Conservation (phyloP, 2,329 filamentous ascomycete genomes). For the Magnaporthales sp. region DNA sequence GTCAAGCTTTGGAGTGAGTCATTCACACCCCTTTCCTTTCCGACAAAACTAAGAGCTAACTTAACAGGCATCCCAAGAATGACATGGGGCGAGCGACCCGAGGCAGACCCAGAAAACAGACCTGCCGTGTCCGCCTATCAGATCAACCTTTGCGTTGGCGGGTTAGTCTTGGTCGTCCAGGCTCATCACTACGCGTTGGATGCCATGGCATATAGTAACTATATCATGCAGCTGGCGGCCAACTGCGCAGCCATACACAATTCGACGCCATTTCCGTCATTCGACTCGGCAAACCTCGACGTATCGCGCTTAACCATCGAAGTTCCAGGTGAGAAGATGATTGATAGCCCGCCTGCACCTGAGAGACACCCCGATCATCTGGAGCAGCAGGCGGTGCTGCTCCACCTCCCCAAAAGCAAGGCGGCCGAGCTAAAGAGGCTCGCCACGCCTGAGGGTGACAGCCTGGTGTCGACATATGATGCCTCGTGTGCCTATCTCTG, state of each 20-base stretch:
- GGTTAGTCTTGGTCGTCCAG: neutral
- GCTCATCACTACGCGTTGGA: neutral
- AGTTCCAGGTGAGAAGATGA: neutral
- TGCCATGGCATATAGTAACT: neutral
- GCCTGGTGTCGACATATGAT: slow-evolving; percentile 32
- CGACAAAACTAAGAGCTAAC: neutral
- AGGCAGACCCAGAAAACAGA: neutral
- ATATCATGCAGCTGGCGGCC: neutral
- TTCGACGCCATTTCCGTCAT: neutral
- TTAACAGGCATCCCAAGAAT: neutral
- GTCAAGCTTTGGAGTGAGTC: neutral
- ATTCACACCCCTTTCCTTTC: neutral
- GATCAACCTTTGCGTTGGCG: neutral
- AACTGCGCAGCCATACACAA: neutral
- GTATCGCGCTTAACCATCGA: neutral
- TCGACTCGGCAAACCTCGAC: neutral
- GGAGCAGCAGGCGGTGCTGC: slow-evolving; percentile 17
- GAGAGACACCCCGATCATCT: neutral
- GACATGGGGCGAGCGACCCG: neutral
- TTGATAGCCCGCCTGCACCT: neutral
- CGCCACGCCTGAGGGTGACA: slow-evolving; percentile 19
- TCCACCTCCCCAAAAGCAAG: slow-evolving; percentile 19
- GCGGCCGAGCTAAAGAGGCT: slow-evolving; percentile 24
- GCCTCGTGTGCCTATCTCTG: slow-evolving; percentile 29
- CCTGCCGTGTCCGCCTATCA: neutral